These are phyloP conservation scores for Mycena rosella DNA, from an alignment of 768 basidiomycete genomes.

Conservation along the genomic window DNA sequence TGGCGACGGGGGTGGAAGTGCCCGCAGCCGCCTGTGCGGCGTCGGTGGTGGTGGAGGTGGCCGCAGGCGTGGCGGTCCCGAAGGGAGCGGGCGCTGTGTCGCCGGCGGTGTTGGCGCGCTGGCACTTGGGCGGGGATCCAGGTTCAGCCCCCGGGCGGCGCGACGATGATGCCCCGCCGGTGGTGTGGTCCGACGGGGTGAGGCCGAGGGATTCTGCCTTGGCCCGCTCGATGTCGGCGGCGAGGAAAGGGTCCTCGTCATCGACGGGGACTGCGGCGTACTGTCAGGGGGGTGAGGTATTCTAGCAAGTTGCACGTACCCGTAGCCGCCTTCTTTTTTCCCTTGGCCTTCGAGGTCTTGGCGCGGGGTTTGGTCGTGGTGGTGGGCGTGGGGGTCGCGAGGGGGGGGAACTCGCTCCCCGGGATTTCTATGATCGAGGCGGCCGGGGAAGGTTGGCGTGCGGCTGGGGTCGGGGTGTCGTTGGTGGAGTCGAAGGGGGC, in stretches of 20 bases:
- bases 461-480: not conserved
- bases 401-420: not conserved
- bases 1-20: too few relatives aligned
- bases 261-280: not conserved
- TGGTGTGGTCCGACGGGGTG: not conserved
- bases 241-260: slow-evolving; percentile 9
- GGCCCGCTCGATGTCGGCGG: not conserved
- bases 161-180: not conserved
- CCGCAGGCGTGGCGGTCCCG: not conserved
- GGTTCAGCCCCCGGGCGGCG: not conserved
- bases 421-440: not conserved
- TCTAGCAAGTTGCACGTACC: not conserved
- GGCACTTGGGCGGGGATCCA: slow-evolving; percentile 5
- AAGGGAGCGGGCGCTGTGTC: not conserved
- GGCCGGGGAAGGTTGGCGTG: not conserved
- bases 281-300: not conserved
- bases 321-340: not conserved
- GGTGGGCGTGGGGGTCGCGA: not conserved
- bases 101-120: not conserved
- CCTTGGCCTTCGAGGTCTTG: not conserved
- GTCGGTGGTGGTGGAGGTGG: not conserved
- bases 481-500: not conserved
- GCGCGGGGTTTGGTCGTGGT: not conserved
- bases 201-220: slow-evolving; percentile 6
- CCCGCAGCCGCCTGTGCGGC: too few relatives aligned